Evolutionary conservation across 768 basidiomycete species (phyloP).

Genomic region (Asterophora lycoperdoides): DNA sequence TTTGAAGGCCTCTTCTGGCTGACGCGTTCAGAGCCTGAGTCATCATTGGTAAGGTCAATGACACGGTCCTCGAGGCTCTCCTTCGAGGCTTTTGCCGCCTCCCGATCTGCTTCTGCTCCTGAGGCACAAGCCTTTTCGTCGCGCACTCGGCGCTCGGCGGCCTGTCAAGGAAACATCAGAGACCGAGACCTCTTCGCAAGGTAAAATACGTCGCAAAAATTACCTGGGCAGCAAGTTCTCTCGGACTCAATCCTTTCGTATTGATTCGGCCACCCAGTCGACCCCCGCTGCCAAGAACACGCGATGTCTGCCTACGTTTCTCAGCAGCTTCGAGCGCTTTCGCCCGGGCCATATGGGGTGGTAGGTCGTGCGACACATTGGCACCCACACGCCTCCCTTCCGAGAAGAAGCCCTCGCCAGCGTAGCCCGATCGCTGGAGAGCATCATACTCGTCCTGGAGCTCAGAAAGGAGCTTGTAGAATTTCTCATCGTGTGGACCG

Average conservation of each 20-base stretch:
- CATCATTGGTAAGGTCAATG: slow-evolving; percentile 54
- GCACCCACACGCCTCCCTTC: slow-evolving; percentile 68
- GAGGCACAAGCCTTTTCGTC: slow-evolving; percentile 78
- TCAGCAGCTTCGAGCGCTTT: slow-evolving; percentile 82
- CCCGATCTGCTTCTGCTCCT: slow-evolving; percentile 49
- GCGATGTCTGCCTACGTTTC: slow-evolving; percentile 48
- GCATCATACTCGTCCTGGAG: slow-evolving; percentile 85
- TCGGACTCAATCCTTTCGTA: slow-evolving; percentile 45
- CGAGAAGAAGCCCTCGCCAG: slow-evolving; percentile 87
- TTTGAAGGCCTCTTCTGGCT: slow-evolving; percentile 25
- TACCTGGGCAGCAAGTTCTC: slow-evolving; percentile 72
- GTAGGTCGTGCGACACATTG: slow-evolving; percentile 62
- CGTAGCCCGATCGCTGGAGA: slow-evolving; percentile 75
- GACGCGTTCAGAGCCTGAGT: slow-evolving; percentile 34
- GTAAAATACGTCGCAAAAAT: slow-evolving; percentile 18
- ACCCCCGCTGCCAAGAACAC: slow-evolving; percentile 48
- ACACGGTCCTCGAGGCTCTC: slow-evolving; percentile 59
- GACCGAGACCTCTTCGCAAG: slow-evolving; percentile 7
- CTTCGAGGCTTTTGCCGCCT: slow-evolving; percentile 66
- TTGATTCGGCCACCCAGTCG: slow-evolving; percentile 48
- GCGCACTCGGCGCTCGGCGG: slow-evolving; percentile 72
- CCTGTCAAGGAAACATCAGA: slow-evolving; percentile 42
- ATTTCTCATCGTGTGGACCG: slow-evolving; percentile 84
- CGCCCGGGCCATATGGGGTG: slow-evolving; percentile 56
- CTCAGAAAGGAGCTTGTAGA: slow-evolving; percentile 67